phyloP scores from a whole-genome alignment of 345 rosid species.

The Brassica carinata region DNA sequence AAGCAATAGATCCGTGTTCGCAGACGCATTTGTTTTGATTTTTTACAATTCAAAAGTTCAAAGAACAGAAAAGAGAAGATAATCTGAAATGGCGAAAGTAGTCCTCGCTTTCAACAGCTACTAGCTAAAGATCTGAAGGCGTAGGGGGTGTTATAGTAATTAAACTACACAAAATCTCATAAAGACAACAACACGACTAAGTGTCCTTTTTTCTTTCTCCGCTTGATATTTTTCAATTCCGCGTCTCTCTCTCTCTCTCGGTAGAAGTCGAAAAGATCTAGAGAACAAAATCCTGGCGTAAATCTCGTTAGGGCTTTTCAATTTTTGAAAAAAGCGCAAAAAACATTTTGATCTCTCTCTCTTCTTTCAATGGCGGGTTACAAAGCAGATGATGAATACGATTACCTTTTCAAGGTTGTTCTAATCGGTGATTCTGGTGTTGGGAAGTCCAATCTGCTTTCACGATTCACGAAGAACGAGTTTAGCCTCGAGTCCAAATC shows the following conservation, averaged over 20 bases:
- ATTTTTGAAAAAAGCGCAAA: not conserved
- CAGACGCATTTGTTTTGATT: constrained; percentile 46
- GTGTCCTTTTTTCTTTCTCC: not conserved
- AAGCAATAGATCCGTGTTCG: constrained; percentile 85
- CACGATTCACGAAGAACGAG: constrained; percentile 1
- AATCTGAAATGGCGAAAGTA: not conserved
- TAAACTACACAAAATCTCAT: not conserved
- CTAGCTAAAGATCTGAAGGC: not conserved
- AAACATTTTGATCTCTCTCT: not conserved
- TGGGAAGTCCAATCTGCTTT: not conserved
- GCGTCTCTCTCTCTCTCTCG: not conserved
- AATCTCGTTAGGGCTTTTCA: not conserved
- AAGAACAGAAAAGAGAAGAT: not conserved
- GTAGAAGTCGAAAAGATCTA: not conserved
- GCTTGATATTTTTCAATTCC: not conserved
- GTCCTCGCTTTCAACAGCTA: not conserved
- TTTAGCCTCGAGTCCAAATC: not conserved
- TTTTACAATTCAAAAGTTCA: not conserved
- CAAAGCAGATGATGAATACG: not conserved
- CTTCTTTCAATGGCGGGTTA: not conserved
- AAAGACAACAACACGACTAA: not conserved
- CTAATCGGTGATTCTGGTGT: not conserved
- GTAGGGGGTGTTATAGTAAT: constrained; percentile 9
- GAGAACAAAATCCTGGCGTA: not conserved
- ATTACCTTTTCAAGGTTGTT: not conserved